These are phyloP conservation scores for Penicillium cataractarum DNA, from an alignment of 495 filamentous ascomycete genomes.

Conservation along the genomic window DNA sequence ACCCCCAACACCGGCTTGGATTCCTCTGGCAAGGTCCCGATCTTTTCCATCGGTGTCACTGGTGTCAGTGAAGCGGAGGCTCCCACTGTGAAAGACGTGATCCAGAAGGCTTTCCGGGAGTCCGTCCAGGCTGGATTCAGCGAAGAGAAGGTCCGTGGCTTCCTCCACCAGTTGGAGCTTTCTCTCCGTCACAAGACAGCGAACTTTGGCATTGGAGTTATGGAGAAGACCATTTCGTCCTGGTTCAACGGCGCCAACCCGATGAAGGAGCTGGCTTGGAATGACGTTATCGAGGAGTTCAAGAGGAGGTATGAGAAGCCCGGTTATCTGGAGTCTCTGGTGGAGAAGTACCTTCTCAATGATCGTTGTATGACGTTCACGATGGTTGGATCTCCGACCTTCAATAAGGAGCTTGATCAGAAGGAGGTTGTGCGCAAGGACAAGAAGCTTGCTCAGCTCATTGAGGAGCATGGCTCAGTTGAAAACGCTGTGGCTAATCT, in stretches of 20 bases:
- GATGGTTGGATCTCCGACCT: conserved; percentile 82
- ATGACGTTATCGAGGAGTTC: conserved; percentile 81
- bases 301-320: conserved; percentile 69
- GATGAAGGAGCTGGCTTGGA: conserved; percentile 87
- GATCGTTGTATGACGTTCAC: conserved; percentile 88
- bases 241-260: conserved; percentile 97
- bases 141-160: conserved; percentile 84
- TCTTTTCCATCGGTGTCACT: conserved; percentile 89
- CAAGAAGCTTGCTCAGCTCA: conserved; percentile 68
- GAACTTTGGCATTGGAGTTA: conserved; percentile 87
- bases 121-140: conserved; percentile 77
- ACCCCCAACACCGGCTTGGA: conserved; percentile 94
- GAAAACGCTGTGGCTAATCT: conserved; percentile 69
- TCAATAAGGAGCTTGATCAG: conserved; percentile 69
- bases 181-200: conserved; percentile 92
- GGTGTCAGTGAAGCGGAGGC: conserved; percentile 82
- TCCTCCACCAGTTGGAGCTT: conserved; percentile 91
- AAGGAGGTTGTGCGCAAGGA: conserved; percentile 76
- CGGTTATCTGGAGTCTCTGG: conserved; percentile 78
- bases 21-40: conserved; percentile 68
- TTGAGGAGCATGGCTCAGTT: conserved; percentile 68
- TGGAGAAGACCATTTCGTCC: conserved; percentile 81
- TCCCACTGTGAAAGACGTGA: conserved; percentile 70
- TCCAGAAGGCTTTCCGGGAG: conserved; percentile 68
- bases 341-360: conserved; percentile 89